Evolutionary conservation across 371 early-diverging fungal species (phyloP), one percentile per base, ranked within the genome.

Genomic region (Circinella minor): DNA sequence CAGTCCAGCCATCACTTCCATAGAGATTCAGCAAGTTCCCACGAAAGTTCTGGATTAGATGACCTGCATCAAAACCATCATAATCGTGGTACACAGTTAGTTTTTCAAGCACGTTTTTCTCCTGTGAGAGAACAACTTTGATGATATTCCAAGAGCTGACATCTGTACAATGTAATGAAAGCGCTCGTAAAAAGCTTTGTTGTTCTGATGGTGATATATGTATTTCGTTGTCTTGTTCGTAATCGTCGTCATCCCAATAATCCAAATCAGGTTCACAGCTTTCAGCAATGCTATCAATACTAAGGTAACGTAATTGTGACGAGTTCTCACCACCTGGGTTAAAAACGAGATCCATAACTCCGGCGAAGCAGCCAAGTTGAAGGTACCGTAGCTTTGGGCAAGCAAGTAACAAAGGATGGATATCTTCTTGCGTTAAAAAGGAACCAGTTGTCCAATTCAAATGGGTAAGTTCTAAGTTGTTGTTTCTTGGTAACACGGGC

Each of bases 41-140:
- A 34, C 57, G 57, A 57, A 57, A 57, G 57, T 57, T 57, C 34
- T 34, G 57, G 36, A 57, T 57, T 7, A 57, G 34, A 57, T 57
- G 14, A 1, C 57, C 57, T 14, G 27, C 57, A 34, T 57, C 57
- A 34, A 57, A 57, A 7, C 36, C 57, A 10, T 57, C 13, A 57
- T 57, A 57, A n/a, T 57, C 57, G 57, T 57, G 57, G 14, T 57
- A 57, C 57, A 57, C 18, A 11, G 57, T 57, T 8, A 57, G 27
- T 6, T 57, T 57, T 14, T 57, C 57, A 11, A 57, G 57, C 57
- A n/a, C n/a, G 34, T 34, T 13, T 34, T 18, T 11, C 57, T 57
- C 57, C 13, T 14, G 20, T 18, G 57, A 18, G 11, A 57, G 10
- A 11, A 57, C 27, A 20, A 10, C n/a, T 27, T 57, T 57, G 57